Evolutionary conservation across 768 basidiomycete genomes (phyloP).

Genomic region (Collybia mongolica): DNA sequence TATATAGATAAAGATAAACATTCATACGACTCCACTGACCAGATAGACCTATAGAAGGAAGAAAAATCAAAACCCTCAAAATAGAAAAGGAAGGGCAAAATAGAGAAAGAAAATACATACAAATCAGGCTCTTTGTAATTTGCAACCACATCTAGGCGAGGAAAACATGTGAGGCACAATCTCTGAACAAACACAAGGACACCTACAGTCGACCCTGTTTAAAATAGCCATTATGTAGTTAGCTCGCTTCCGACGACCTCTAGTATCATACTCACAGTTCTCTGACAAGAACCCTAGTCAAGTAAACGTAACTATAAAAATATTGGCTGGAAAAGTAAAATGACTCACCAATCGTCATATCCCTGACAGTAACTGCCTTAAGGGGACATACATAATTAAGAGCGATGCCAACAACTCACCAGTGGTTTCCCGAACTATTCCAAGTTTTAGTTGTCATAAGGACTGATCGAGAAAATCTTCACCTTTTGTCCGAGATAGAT

Average conservation of each 20-base stretch:
- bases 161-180: not conserved
- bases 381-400: not conserved
- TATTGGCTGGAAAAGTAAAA: not conserved
- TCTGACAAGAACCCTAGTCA: conserved; percentile 61
- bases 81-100: conserved; percentile 2
- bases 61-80: not conserved
- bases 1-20: conserved; percentile 10
- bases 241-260: too few species aligned
- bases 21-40: conserved; percentile 45
- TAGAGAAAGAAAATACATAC: conserved; percentile 38
- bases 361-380: conserved; percentile 15
- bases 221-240: not conserved
- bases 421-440: conserved; percentile 72
- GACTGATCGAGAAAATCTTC: not conserved
- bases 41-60: conserved; percentile 62
- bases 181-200: not conserved
- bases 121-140: conserved; percentile 77
- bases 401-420: conserved; percentile 36
- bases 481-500: conserved; percentile 96
- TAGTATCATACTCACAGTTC: conserved; percentile 55
- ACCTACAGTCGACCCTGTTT: conserved; percentile 70
- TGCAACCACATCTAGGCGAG: conserved; percentile 62
- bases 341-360: conserved; percentile 42
- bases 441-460: not conserved
- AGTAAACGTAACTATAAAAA: not conserved